phyloP scores from a whole-genome alignment of 495 filamentous ascomycete genomes.

The Ramalina intermedia region DNA sequence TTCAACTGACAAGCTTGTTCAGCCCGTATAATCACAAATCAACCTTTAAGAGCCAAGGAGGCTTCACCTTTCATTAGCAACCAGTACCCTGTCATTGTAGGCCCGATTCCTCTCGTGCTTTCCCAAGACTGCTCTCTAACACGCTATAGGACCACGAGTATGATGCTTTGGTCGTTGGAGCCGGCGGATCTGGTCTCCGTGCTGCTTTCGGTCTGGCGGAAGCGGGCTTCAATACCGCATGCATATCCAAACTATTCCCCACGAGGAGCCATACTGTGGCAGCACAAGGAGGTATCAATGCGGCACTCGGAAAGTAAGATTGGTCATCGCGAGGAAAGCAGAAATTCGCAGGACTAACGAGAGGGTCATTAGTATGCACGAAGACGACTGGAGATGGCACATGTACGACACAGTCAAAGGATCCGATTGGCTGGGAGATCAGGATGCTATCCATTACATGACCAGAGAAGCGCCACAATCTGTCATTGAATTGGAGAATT shows the following conservation, averaged over 20 bases:
- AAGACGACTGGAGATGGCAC: conserved; percentile 98
- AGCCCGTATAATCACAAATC: conserved; percentile 71
- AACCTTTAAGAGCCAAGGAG: conserved; percentile 81
- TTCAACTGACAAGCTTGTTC: conserved; percentile 21
- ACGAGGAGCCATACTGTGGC: conserved; percentile 93
- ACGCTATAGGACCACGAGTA: conserved; percentile 52
- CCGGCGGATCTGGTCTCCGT: conserved; percentile 84
- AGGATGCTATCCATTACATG: conserved; percentile 99
- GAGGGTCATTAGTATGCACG: conserved; percentile 43
- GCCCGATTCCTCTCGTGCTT: conserved; percentile 18
- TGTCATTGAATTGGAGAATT: conserved; percentile 91
- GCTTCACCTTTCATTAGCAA: conserved; percentile 65
- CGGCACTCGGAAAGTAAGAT: conserved; percentile 74
- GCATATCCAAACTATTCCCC: conserved; percentile 96
- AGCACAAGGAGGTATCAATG: conserved; percentile 89
- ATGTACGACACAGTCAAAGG: conserved; percentile 99
- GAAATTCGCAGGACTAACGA: neutral
- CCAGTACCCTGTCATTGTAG: conserved; percentile 87
- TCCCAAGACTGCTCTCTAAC: conserved; percentile 3
- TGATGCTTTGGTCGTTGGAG: conserved; percentile 87
- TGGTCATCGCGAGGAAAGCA: neutral
- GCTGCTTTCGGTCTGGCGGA: conserved; percentile 94
- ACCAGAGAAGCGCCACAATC: conserved; percentile 83
- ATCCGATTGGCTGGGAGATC: conserved; percentile 95
- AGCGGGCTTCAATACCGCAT: conserved; percentile 95